phyloP scores from a whole-genome alignment of 306 rosid genomes.

The Calophaca sinica region DNA sequence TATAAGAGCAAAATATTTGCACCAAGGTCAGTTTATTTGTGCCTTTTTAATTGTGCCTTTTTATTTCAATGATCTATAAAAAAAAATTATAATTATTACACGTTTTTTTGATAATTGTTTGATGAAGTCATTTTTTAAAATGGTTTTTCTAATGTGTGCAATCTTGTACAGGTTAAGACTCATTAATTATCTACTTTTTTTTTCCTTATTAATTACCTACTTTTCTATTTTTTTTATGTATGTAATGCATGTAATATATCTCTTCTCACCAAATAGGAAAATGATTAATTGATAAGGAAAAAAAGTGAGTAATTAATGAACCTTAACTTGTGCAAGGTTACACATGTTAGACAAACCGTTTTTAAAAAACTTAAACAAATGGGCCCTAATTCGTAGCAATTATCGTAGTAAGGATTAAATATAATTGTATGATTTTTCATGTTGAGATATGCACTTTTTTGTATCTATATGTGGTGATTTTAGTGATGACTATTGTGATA shows the following conservation, averaged over 20 bases:
- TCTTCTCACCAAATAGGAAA: no score
- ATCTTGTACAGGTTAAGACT: no score
- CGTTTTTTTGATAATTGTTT: neutral
- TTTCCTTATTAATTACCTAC: no score
- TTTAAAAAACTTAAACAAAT: neutral
- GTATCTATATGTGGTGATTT: conserved; percentile 17
- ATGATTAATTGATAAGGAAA: no score
- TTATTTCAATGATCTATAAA: neutral
- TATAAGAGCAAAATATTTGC: conserved; percentile 14
- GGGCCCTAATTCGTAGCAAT: conserved; percentile 10
- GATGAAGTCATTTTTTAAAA: neutral
- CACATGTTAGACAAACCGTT: no score
- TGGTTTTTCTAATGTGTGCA: no score
- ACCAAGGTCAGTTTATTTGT: neutral
- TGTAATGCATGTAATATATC: no score
- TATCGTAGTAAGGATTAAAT: neutral
- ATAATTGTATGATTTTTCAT: conserved; percentile 26
- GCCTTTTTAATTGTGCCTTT: neutral
- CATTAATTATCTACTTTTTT: no score
- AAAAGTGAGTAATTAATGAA: no score
- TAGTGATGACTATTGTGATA: conserved; percentile 38
- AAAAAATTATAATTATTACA: neutral
- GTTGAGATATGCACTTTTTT: conserved; percentile 34
- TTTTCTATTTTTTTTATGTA: no score
- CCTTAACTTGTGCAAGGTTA: no score